These are phyloP conservation scores for Cyclospora cayetanensis DNA, from an alignment of 169 alveolate species.

Conservation along the genomic window DNA sequence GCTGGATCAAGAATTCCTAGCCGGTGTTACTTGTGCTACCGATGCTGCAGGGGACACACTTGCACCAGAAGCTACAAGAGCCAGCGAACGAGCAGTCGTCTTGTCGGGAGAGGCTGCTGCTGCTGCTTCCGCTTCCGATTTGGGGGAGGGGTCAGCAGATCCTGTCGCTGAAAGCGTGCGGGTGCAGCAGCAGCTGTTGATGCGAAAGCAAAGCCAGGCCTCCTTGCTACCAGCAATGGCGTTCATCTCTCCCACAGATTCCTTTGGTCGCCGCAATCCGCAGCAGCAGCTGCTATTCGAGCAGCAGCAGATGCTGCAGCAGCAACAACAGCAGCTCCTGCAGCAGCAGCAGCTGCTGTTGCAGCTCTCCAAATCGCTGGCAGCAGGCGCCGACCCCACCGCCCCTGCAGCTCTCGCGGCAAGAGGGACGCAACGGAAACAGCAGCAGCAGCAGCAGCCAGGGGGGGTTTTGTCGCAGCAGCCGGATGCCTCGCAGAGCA, in stretches of 20 bases:
- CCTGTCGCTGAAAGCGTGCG: background rate
- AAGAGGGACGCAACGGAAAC: background rate
- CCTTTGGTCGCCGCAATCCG: background rate
- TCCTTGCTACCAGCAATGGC: background rate
- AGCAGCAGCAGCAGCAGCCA: background rate
- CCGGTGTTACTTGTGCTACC: background rate
- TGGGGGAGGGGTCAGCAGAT: background rate
- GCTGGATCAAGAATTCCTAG: background rate
- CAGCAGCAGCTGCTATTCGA: slow-evolving; percentile 4
- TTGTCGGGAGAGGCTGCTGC: too few species aligned
- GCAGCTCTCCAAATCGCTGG: background rate
- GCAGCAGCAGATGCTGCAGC: slow-evolving; percentile 21
- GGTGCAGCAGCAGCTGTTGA: background rate
- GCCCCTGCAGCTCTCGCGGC: background rate
- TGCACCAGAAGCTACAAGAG: too few species aligned
- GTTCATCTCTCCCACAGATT: background rate
- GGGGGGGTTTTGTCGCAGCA: background rate
- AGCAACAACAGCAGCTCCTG: background rate
- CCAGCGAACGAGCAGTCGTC: too few species aligned
- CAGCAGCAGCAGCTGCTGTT: slow-evolving; percentile 12
- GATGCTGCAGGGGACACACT: background rate
- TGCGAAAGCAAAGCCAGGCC: background rate
- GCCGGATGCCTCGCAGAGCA: background rate
- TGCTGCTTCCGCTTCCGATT: background rate
- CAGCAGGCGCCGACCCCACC: background rate